Conservation (phyloP, 129 eudicot genomes). For the Centella asiatica region DNA sequence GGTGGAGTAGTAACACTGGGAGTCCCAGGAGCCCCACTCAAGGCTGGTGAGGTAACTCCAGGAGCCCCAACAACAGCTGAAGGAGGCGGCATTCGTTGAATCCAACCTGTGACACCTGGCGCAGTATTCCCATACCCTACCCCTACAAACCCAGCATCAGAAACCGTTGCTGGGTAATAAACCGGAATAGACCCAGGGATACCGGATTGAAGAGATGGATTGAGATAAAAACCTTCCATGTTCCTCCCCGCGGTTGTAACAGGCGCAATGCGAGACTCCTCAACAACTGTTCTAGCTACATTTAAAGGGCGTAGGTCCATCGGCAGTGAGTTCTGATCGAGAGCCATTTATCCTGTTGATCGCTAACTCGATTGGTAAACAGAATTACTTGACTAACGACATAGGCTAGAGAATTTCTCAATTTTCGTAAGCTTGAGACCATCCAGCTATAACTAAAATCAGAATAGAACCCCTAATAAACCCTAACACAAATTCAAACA, state of each 20-base stretch:
- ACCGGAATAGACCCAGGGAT: constrained; percentile 42
- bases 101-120: constrained; percentile 42
- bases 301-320: constrained; percentile 64
- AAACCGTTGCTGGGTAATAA: constrained; percentile 34
- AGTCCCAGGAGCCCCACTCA: constrained; percentile 21
- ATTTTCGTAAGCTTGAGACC: no score
- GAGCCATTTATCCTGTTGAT: constrained; percentile 45
- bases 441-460: no score
- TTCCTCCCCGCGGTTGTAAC: constrained; percentile 30
- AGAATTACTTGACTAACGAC: no score
- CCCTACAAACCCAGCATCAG: constrained; percentile 35
- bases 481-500: no score
- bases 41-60: constrained; percentile 18
- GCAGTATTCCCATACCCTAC: constrained; percentile 39
- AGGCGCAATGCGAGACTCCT: constrained; percentile 48
- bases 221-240: constrained; percentile 23
- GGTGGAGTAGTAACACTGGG: constrained; percentile 19
- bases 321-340: constrained; percentile 68
- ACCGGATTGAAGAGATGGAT: constrained; percentile 29
- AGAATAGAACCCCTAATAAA: no score
- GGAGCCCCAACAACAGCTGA: constrained; percentile 21
- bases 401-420: no score
- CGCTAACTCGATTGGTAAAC: neutral
- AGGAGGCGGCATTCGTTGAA: constrained; percentile 27
- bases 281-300: constrained; percentile 35